Base-by-base conservation (phyloP, 371 early-diverging fungal genomes). In the Mucor velutinosus region DNA sequence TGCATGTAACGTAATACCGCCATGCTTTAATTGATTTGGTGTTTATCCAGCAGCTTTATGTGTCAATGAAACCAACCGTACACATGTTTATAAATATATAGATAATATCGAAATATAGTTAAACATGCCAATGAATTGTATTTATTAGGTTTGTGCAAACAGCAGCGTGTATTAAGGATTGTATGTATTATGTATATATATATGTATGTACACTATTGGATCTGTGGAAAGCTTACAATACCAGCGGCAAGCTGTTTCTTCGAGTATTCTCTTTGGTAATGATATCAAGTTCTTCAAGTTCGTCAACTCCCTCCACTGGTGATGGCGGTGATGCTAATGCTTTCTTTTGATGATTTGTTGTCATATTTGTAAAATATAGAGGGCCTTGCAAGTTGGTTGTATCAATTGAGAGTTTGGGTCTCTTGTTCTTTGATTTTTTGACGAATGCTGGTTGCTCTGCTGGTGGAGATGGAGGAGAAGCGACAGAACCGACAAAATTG, bases 281-380 rank as follows among this genome's bases (percentile, higher is more conserved):
- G 14, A 21, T 35, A 56, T 67, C 62, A 12, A 73, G 4, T 27
- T 69, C 63, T 37, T 69, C 66, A 12, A 73, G 4, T 27, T 69
- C 63, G 30, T 69, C 66, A 37, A 63, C 63, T 5, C 63, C 62
- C 33, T 60, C 21, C 7, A 12, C 25, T 45, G 21, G 12, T 11
- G 47, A 14, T 3, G 25, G 51, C 43, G 55, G 17, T 41, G 49
- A 23, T 49, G 8, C 10, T 11, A 49, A 25, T 8, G 23, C 7
- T 32, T 37, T 71, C 64, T 61, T 76, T 66, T 62, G 75, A 61
- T 81, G 79, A 35, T 82, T 76, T 17, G 83, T 82, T 19, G 83
- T 76, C 69, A 82, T 62, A 17, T 66, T 74, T 45, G 83, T 82
- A 47, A 82, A 75, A 43, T 74, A 82, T 10, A 82, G 69, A n/a